Conservation (phyloP, 257 asterid genomes). For the Jaltomata sinuosa region DNA sequence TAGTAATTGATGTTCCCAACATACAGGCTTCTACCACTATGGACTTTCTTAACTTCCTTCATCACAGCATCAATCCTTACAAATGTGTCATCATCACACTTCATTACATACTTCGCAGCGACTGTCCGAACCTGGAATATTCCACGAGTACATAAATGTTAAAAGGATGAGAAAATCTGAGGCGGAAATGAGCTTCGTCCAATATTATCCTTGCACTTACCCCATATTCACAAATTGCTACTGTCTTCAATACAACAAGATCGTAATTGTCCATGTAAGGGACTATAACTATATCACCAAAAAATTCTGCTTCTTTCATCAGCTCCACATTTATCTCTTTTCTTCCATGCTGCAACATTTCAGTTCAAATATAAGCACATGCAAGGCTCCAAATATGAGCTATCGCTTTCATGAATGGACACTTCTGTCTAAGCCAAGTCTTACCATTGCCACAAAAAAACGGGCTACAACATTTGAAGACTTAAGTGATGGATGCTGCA, state of each 20-base stretch:
- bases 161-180: neutral
- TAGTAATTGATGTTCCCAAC: constrained; percentile 88
- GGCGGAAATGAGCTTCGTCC: neutral
- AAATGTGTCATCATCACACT: constrained; percentile 97
- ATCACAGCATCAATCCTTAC: constrained; percentile 76
- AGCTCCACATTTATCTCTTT: constrained; percentile 78
- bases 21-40: constrained; percentile 50
- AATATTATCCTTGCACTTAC: constrained; percentile 29
- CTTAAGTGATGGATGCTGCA: constrained; percentile 59
- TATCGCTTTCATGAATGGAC: neutral
- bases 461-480: constrained; percentile 64
- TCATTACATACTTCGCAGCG: constrained; percentile 76
- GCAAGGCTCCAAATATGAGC: neutral
- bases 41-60: constrained; percentile 59
- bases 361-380: constrained; percentile 4
- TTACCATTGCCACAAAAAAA: constrained; percentile 92
- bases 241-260: constrained; percentile 85
- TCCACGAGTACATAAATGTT: constrained; percentile 8
- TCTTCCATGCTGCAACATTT: constrained; percentile 63
- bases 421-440: neutral
- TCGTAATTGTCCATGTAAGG: constrained; percentile 96
- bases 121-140: constrained; percentile 51
- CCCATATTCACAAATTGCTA: constrained; percentile 96
- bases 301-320: constrained; percentile 84
- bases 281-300: constrained; percentile 85